Base-by-base conservation (phyloP, 345 rosid genomes). In the Bruguiera sexangula region DNA sequence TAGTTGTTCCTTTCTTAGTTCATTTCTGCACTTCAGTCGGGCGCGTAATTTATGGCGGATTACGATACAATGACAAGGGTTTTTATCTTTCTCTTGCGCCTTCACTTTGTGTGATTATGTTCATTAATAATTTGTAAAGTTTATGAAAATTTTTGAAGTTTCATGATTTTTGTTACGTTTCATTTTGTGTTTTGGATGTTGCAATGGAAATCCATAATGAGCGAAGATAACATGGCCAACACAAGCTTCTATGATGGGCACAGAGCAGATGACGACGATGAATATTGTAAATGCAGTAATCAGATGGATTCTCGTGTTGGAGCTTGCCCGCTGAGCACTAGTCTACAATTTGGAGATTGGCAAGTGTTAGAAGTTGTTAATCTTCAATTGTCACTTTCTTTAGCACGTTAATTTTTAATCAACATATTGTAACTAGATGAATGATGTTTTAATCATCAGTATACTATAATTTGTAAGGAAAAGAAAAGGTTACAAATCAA, bases 301-400 rank as follows among this genome's bases (percentile, higher is more conserved):
- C 22, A 11, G 20, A 34, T 34, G 61, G 60, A 5, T 71, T 29
- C 39, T 51, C 26, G 48, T 56, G 5, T 13, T 55, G 68, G 58
- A 20, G 50, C 60, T 8, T 27, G n/a, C n/a, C 32, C 57, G 20
- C 30, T 37, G 11, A 68, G 57, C 39, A 36, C 39, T 3, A 24
- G 22, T 39, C 53, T 65, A 48, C 37, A 68, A 30, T 6, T 6
- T 20, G 50, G 27, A 26, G 43, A 66, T 5, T 48, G 48, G 55
- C 66, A 50, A 62, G 66, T 11, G 52, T 62, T 57, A 36, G 5
- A 60, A 68, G 57, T 60, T 37, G 11, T 72, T 30, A 58, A 68
- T 6, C 76, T 71, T 36, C 2, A 66, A 6, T 76, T 76, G 29
- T 76, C 80, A 57, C 69, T 71, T 4, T 46, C 75, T 46, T n/a